These are phyloP conservation scores for Spathaspora boniae DNA, from an alignment of 805 yeast genomes.

Conservation along the genomic window DNA sequence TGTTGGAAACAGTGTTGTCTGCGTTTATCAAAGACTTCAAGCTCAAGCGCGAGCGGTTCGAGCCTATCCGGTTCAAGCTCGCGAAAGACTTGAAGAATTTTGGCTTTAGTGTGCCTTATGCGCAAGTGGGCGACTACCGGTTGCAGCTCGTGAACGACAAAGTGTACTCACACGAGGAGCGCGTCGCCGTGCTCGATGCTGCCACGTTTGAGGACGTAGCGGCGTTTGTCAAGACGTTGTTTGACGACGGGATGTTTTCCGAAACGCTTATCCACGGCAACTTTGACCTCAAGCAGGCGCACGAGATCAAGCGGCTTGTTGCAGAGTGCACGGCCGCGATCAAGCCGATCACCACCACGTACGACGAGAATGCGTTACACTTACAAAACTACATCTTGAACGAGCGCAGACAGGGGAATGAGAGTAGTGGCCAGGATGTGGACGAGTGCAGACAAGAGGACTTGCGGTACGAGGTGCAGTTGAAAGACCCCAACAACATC, in stretches of 20 bases:
- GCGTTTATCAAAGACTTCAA: slow-evolving; percentile 49
- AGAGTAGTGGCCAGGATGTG: no score
- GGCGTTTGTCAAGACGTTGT: slow-evolving; percentile 41
- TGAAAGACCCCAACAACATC: slow-evolving; percentile 66
- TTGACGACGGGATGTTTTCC: slow-evolving; percentile 57
- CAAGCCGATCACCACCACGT: slow-evolving; percentile 30
- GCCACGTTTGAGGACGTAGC: slow-evolving; percentile 48
- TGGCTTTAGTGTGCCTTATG: slow-evolving; percentile 72
- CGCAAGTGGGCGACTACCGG: slow-evolving; percentile 65
- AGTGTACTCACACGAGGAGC: slow-evolving; percentile 63
- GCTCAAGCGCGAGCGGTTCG: slow-evolving; percentile 58
- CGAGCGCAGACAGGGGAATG: no score
- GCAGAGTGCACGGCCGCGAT: slow-evolving; percentile 26
- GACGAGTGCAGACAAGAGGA: slow-evolving; percentile 27
- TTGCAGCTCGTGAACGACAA: slow-evolving; percentile 68
- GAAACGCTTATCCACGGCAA: slow-evolving; percentile 84
- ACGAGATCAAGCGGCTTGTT: slow-evolving; percentile 44
- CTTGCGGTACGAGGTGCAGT: slow-evolving; percentile 44
- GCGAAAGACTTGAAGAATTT: slow-evolving; percentile 63
- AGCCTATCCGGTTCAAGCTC: slow-evolving; percentile 60
- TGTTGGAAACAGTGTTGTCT: slow-evolving; percentile 58
- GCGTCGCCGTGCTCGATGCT: slow-evolving; percentile 43
- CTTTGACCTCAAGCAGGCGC: slow-evolving; percentile 49
- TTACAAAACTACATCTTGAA: slow-evolving; percentile 33
- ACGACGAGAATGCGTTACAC: slow-evolving; percentile 22